A percentile compares a stretch with the other conserved stretches of the same genome.
phyloP scores from a whole-genome alignment of 768 basidiomycete species.

The Hortiboletus flavorubellus region DNA sequence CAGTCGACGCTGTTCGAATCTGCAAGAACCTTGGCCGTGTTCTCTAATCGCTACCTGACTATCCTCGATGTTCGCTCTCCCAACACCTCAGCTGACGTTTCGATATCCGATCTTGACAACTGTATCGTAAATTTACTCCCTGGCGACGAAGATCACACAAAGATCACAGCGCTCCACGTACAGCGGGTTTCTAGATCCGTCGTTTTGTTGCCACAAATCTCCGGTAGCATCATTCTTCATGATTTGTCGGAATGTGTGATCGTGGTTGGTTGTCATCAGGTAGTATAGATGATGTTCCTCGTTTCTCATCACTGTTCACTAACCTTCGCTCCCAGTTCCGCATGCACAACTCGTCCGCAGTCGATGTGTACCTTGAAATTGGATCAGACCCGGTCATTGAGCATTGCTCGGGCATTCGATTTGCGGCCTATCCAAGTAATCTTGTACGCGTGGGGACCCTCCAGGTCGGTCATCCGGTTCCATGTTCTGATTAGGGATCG shows the following conservation, averaged over 20 bases:
- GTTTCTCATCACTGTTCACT: not conserved
- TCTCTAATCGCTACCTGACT: conserved; percentile 46
- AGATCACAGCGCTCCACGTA: conserved; percentile 31
- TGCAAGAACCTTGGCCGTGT: conserved; percentile 40
- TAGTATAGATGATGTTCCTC: conserved; percentile 24
- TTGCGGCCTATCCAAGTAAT: conserved; percentile 55
- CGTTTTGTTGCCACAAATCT: conserved; percentile 59
- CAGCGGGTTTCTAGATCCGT: conserved; percentile 58
- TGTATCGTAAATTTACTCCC: conserved; percentile 71
- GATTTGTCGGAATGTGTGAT: conserved; percentile 59
- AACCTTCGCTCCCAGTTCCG: conserved; percentile 57
- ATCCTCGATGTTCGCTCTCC: conserved; percentile 29
- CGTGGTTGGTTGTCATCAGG: conserved; percentile 81
- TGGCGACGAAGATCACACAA: conserved; percentile 2
- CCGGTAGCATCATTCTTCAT: conserved; percentile 73
- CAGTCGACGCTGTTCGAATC: conserved; percentile 25
- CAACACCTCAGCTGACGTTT: conserved; percentile 45
- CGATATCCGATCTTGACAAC: conserved; percentile 59
- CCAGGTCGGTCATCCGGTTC: conserved; percentile 15
- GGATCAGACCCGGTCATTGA: conserved; percentile 80
- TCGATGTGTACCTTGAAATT: conserved; percentile 65
- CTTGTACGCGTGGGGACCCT: not conserved
- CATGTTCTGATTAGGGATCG: not conserved
- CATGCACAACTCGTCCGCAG: conserved; percentile 70
- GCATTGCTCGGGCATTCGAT: conserved; percentile 58